These are phyloP conservation scores for Calocera viscosa DNA, from an alignment of 768 basidiomycete species.

Conservation along the genomic window DNA sequence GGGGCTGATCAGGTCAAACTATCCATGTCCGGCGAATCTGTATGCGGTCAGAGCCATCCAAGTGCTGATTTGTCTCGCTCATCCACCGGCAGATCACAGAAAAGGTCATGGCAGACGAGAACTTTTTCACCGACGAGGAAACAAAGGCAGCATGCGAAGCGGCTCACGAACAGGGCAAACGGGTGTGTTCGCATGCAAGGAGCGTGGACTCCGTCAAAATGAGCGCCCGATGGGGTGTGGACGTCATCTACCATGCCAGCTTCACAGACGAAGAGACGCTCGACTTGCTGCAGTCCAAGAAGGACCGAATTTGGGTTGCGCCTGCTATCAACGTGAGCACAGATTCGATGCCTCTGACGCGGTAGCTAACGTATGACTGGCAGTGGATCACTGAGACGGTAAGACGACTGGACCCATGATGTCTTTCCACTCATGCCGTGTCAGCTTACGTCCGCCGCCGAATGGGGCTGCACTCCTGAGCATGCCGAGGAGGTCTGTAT, in stretches of 20 bases:
- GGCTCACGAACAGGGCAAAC: conserved; percentile 28
- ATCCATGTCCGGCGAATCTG: conserved; percentile 28
- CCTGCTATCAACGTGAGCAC: conserved; percentile 28
- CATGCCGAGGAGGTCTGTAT: neutral
- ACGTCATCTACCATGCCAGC: conserved; percentile 24
- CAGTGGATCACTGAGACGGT: neutral
- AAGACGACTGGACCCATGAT: neutral
- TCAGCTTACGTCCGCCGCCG: neutral
- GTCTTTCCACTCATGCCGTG: neutral
- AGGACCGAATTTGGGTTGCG: conserved; percentile 27
- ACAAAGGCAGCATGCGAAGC: conserved; percentile 29
- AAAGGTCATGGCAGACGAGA: conserved; percentile 27
- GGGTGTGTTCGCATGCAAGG: conserved; percentile 31
- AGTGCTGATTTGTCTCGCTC: neutral
- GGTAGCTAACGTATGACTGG: conserved; percentile 14
- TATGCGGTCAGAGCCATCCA: neutral
- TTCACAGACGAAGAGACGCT: conserved; percentile 31
- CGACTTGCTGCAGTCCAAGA: conserved; percentile 29
- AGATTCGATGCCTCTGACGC: conserved; percentile 21
- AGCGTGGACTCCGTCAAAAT: conserved; percentile 28
- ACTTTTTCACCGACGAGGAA: conserved; percentile 27
- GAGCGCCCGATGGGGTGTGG: conserved; percentile 29
- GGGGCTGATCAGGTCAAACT: conserved; percentile 25
- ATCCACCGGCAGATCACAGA: conserved; percentile 24
- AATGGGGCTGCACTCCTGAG: neutral